Evolutionary conservation across 345 rosid species (phyloP), one percentile per base, ranked within the genome.

Genomic region (Linum lewisii): DNA sequence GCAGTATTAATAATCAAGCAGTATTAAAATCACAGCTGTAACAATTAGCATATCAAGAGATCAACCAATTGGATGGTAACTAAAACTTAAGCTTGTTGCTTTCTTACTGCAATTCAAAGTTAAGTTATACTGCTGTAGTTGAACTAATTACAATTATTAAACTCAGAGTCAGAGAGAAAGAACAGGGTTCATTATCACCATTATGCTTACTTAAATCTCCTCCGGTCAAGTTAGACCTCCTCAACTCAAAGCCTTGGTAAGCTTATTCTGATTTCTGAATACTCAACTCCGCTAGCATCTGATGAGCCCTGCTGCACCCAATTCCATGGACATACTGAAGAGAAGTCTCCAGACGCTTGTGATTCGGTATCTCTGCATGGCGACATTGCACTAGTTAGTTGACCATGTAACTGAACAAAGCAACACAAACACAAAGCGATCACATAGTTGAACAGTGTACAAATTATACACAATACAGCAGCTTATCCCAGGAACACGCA

Each of bases 251-350:
- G 60, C 66, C 62, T 14, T 50, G 36, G 63, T 51, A 5, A 19
- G 59, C 26, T 65, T 57, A 36, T 70, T 60, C 53, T 14, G 58
- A 6, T n/a, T n/a, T n/a, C n/a, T n/a, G n/a, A n/a, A 65, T 20
- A 45, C 74, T 65, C 0, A 70, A 47, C 19, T 70, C 63, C 24
- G 22, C 38, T 18, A 70, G 59, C 11, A 70, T 65, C 65, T 60
- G 62, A 32, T 54, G 69, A 60, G 69, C 66, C 56, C 69, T 60
- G 16, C 51, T 58, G 44, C 50, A 54, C 24, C 74, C 69, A 20
- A 70, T 38, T 47, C 74, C 69, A 47, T 60, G 58, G 25, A 65
- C 64, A 16, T 24, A 32, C 59, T 54, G 69, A 61, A 70, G 69
- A 44, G 66, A 64, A 50, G 34, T 21, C 53, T 52, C 24, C 57